A percentile compares a stretch with the other conserved stretches of the same genome.
Conservation (phyloP, 2,329 filamentous ascomycete species). For the Talaromyces sp. region DNA sequence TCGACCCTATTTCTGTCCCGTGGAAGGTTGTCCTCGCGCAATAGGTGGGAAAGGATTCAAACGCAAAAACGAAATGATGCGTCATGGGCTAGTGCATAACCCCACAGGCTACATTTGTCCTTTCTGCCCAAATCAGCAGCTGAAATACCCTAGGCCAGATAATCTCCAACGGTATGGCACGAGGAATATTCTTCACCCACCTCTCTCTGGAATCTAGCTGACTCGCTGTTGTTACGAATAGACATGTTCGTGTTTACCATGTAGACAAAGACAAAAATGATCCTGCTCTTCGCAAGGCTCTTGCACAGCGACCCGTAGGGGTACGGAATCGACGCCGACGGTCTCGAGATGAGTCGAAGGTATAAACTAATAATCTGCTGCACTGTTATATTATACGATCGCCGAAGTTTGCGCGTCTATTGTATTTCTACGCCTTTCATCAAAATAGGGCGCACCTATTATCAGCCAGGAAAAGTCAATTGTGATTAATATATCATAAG, state of each 20-base stretch:
- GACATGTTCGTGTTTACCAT: conserved; percentile 92
- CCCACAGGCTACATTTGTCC: conserved; percentile 95
- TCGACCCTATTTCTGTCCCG: conserved; percentile 66
- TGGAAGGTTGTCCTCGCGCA: conserved; percentile 59
- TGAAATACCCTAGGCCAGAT: conserved; percentile 92
- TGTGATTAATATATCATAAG: too few relatives aligned
- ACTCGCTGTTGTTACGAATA: conserved; percentile 41
- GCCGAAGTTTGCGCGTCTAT: too few relatives aligned
- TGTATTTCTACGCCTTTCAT: too few relatives aligned
- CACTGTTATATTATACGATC: too few relatives aligned
- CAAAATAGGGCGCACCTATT: too few relatives aligned
- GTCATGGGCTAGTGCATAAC: conserved; percentile 86
- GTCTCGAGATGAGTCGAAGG: too few relatives aligned
- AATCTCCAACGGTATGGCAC: conserved; percentile 91
- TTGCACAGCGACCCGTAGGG: conserved; percentile 85
- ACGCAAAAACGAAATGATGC: conserved; percentile 70
- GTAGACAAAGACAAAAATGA: conserved; percentile 89
- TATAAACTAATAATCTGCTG: too few relatives aligned
- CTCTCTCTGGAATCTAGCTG: background rate
- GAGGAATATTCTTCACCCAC: background rate
- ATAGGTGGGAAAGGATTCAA: conserved; percentile 69
- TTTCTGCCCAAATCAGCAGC: conserved; percentile 90
- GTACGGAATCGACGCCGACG: too few relatives aligned
- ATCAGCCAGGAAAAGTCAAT: too few relatives aligned
- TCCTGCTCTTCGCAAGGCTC: conserved; percentile 74